Evolutionary conservation across 805 yeast genomes (phyloP).

Genomic region (Metschnikowia henanensis): DNA sequence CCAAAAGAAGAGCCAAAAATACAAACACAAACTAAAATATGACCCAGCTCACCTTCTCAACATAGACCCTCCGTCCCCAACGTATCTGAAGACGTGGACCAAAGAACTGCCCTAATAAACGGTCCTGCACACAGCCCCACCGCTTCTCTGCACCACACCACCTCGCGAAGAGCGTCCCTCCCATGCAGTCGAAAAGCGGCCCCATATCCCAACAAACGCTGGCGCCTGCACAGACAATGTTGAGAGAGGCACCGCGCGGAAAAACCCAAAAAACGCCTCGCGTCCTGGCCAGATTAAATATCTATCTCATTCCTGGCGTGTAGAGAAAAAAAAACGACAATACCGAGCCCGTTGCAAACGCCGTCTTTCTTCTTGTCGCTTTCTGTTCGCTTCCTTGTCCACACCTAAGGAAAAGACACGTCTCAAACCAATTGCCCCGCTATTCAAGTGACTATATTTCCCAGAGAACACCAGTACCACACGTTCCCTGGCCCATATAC

Average conservation of each 20-base stretch:
- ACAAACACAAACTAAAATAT: no score
- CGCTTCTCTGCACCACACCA: no score
- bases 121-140: no score
- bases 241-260: constrained; percentile 21
- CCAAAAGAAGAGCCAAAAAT: no score
- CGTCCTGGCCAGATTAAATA: constrained; percentile 10
- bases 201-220: constrained; percentile 20
- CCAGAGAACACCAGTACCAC: not conserved
- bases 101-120: no score
- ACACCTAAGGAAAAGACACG: no score
- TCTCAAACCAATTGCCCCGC: not conserved
- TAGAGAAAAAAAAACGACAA: not conserved
- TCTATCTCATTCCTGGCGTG: constrained; percentile 1
- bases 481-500: not conserved
- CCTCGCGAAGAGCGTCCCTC: no score
- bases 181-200: no score
- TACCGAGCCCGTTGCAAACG: not conserved
- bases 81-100: no score
- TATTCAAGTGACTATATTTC: not conserved
- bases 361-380: not conserved
- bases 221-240: constrained; percentile 21
- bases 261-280: constrained; percentile 18
- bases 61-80: no score
- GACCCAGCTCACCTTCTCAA: no score
- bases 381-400: not conserved